Base-by-base conservation (phyloP, 805 yeast genomes). In the Yarrowia sp. region DNA sequence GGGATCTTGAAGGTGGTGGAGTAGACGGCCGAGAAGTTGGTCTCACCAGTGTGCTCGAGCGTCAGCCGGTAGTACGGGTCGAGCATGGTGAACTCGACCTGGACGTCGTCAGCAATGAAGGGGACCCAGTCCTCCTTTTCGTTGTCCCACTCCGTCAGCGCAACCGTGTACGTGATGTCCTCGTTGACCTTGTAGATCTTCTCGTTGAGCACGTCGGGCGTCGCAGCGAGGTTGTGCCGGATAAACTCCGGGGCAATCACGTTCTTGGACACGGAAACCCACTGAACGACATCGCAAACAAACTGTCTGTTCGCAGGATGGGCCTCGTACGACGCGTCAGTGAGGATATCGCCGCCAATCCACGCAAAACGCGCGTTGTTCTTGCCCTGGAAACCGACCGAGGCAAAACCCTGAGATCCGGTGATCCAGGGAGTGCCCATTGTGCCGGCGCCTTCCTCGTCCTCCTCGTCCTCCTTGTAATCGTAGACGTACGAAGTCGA, bases 1-100 rank as follows among this genome's bases (percentile, higher is more conserved):
- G 99, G 99, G 36, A 90, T 75, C 49, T 80, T 80, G 74, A 94
- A 90, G 18, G 77, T 71, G 51, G 72, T 76, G 38, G 80, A 69
- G 69, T 84, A 86, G n/a, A 80, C 73, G 5, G 76, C 73, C 2
- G 68, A 70, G n/a, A 67, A 41, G 12, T 75, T 72, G 1, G 69
- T 61, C 2, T 77, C 72, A 9, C 78, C 78, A 44, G 77, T 70
- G 27, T 80, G 78, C 18, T 73, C 67, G 69, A 94, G 76, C 64
- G 80, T 84, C 63, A 93, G 71, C 70, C 99, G 84, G 71, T 91
- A 91, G 77, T 93, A 94, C 42, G 99, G 99, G 72, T 94, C 98
- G 66, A 94, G 81, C 93, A 94, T 86, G 69, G 82, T 84, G 73
- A 91, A 84, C 69, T 90, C 92, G 62, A 94, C 77, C 76, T 94